These are phyloP conservation scores for Mrakia gelida DNA, from an alignment of 768 basidiomycete genomes.

Conservation along the genomic window DNA sequence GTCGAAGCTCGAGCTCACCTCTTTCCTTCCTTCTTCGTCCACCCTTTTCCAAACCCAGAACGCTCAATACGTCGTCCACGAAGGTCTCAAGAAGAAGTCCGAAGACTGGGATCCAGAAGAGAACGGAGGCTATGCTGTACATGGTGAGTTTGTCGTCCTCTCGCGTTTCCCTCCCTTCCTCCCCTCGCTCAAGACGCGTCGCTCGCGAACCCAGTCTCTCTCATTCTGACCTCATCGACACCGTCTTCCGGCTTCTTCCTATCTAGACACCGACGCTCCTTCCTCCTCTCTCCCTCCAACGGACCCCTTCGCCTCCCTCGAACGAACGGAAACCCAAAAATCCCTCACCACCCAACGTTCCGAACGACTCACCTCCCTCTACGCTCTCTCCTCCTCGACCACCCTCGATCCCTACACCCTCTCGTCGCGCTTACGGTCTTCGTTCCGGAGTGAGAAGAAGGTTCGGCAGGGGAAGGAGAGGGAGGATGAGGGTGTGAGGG, in stretches of 20 bases:
- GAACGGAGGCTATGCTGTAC: conserved; percentile 84
- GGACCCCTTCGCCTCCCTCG: conserved; percentile 82
- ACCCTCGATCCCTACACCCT: conserved; percentile 74
- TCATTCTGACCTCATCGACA: not conserved
- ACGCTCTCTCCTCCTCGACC: conserved; percentile 2
- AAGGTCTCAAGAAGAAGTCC: conserved; percentile 89
- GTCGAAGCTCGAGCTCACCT: not conserved
- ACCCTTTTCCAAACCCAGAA: conserved; percentile 55
- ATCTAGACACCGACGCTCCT: conserved; percentile 63
- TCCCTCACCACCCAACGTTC: not conserved
- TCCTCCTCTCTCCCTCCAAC: conserved; percentile 52
- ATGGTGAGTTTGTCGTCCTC: conserved; percentile 53
- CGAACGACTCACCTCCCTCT: not conserved
- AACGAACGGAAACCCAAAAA: conserved; percentile 67
- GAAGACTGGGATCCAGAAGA: conserved; percentile 97
- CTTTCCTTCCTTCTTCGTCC: not conserved
- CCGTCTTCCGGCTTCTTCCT: not conserved
- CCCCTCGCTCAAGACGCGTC: not conserved
- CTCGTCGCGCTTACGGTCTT: conserved; percentile 67
- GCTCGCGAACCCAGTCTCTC: conserved; percentile 19
- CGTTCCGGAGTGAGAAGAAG: conserved; percentile 84
- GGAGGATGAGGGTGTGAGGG: conserved; percentile 67
- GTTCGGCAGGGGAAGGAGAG: conserved; percentile 62
- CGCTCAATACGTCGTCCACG: conserved; percentile 85
- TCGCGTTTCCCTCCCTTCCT: conserved; percentile 31